A percentile compares a stretch with the other conserved stretches of the same genome.
These are phyloP conservation scores for Paecilomyces dactylethromorphus DNA, from an alignment of 2,329 filamentous ascomycete genomes.

Conservation along the genomic window DNA sequence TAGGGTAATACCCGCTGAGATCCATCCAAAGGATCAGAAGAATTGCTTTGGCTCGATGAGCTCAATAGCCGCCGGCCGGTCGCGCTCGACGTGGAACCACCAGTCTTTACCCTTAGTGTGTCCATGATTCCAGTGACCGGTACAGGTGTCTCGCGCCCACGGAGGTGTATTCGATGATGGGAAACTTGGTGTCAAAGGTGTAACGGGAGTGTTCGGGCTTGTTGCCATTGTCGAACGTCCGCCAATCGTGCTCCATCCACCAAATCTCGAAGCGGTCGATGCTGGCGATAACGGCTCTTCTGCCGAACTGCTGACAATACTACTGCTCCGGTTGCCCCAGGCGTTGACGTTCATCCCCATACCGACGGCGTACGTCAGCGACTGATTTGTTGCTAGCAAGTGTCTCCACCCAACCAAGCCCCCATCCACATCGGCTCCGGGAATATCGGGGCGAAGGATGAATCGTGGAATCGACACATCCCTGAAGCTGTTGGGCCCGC, in stretches of 20 bases:
- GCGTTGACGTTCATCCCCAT: constrained; percentile 26
- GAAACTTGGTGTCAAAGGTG: constrained; percentile 23
- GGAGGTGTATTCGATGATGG: constrained; percentile 20
- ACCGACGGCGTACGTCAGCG: constrained; percentile 28
- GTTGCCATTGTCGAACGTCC: constrained; percentile 23
- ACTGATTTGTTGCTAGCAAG: constrained; percentile 34
- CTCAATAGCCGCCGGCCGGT: constrained; percentile 27
- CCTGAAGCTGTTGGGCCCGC: constrained; percentile 14
- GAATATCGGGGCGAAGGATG: constrained; percentile 35
- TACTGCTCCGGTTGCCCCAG: constrained; percentile 18
- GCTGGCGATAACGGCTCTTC: constrained; percentile 26
- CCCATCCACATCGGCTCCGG: constrained; percentile 36
- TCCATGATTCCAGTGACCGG: constrained; percentile 36
- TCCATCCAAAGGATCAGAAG: constrained; percentile 18
- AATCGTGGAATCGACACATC: constrained; percentile 32
- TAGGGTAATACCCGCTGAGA: neutral
- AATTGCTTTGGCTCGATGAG: constrained; percentile 26
- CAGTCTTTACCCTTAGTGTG: constrained; percentile 36
- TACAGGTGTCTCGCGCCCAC: constrained; percentile 38
- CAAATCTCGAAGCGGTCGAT: constrained; percentile 23
- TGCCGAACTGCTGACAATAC: constrained; percentile 11
- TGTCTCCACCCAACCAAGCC: constrained; percentile 41
- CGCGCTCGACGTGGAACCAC: constrained; percentile 40
- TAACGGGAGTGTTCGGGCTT: constrained; percentile 23
- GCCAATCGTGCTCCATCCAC: constrained; percentile 27